These are phyloP conservation scores for Hypomyces rosellus DNA, from an alignment of 2,329 filamentous ascomycete species.

Conservation along the genomic window DNA sequence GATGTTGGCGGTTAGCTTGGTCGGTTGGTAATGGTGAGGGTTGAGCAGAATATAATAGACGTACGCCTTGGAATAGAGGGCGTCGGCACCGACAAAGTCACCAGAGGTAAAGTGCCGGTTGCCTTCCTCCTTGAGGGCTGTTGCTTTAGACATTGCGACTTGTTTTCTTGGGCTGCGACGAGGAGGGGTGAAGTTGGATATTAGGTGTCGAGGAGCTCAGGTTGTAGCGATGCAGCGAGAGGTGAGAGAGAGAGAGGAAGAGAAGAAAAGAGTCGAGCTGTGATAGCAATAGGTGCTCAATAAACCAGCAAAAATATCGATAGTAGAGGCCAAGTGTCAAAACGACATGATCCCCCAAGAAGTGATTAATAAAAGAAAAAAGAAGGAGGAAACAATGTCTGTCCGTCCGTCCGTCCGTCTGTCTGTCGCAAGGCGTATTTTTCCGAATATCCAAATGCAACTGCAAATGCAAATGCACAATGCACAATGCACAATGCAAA, in stretches of 20 bases:
- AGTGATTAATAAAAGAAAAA: no score
- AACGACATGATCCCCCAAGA: no score
- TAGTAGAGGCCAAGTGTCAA: no score
- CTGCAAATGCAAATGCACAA: no score
- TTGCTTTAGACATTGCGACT: constrained; percentile 28
- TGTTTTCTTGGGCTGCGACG: background rate
- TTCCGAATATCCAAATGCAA: no score
- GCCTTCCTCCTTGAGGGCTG: constrained; percentile 49
- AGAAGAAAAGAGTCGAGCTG: background rate
- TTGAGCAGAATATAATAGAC: constrained; percentile 22
- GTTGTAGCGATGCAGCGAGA: background rate
- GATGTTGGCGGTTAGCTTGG: constrained; percentile 8
- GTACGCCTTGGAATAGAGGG: constrained; percentile 65
- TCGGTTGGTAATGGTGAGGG: background rate
- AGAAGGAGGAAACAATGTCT: no score
- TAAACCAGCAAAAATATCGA: no score
- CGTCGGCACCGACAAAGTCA: constrained; percentile 61
- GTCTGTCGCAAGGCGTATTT: no score
- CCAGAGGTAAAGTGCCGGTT: constrained; percentile 59
- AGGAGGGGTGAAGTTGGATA: background rate
- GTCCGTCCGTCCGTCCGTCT: no score
- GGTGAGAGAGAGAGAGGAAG: background rate
- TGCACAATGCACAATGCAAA: no score
- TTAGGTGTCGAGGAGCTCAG: no score
- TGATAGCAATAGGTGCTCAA: background rate